These are phyloP conservation scores for Leonotis leonurus DNA, from an alignment of 257 asterid species.

Conservation along the genomic window DNA sequence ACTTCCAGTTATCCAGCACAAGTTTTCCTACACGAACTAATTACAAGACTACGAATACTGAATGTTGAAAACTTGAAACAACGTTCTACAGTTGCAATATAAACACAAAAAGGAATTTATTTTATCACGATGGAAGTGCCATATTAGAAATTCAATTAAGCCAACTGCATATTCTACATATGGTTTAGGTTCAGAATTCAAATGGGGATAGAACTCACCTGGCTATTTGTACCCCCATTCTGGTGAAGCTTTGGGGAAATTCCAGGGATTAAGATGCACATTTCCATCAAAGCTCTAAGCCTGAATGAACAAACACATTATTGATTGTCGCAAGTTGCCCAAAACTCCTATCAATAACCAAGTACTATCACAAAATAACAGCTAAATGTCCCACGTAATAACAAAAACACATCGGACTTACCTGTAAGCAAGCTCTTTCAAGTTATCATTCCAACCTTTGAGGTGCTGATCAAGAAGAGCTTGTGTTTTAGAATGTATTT, in stretches of 20 bases:
- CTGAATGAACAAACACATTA: slow-evolving; percentile 34
- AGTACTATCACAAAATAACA: neutral
- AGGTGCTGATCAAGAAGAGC: slow-evolving; percentile 87
- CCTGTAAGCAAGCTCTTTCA: slow-evolving; percentile 94
- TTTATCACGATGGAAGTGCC: neutral
- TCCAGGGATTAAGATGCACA: slow-evolving; percentile 93
- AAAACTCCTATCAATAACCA: neutral
- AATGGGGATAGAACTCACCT: slow-evolving; percentile 36
- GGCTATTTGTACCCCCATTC: slow-evolving; percentile 37
- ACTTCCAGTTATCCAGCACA: neutral
- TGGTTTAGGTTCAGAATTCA: neutral
- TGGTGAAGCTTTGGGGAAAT: slow-evolving; percentile 55
- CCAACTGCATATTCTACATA: neutral
- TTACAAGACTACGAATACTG: neutral
- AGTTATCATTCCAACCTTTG: slow-evolving; percentile 83
- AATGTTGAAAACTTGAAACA: neutral
- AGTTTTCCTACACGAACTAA: neutral
- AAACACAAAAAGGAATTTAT: neutral
- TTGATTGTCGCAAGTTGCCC: neutral
- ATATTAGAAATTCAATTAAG: neutral
- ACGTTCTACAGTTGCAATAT: too few relatives aligned
- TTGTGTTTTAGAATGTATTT: slow-evolving; percentile 70
- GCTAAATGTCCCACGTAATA: neutral
- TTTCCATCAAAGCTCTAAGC: slow-evolving; percentile 92
- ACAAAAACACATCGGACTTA: slow-evolving; percentile 32